Evolutionary conservation across 108 stramenopile genomes (phyloP).

Genomic region (Phaeodactylum tricornutum): DNA sequence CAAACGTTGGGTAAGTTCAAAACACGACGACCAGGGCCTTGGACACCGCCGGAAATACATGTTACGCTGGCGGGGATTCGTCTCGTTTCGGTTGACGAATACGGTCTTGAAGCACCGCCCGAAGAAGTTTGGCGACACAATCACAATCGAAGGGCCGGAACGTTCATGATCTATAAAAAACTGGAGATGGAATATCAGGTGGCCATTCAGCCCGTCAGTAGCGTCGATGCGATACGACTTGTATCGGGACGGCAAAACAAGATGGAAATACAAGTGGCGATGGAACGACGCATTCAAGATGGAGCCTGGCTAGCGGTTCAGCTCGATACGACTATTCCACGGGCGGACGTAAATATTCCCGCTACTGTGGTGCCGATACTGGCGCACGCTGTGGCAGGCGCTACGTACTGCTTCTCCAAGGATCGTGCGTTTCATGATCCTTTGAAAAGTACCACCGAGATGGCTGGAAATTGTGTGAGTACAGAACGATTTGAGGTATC

Average conservation of each 20-base stretch:
- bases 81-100: constrained; percentile 45
- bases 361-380: constrained; percentile 16
- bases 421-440: constrained; percentile 71
- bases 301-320: constrained; percentile 53
- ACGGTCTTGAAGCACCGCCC: constrained; percentile 49
- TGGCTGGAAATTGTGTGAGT: background rate
- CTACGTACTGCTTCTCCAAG: constrained; percentile 55
- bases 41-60: constrained; percentile 53
- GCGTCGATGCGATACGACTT: background rate
- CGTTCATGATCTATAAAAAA: constrained; percentile 57
- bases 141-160: constrained; percentile 17
- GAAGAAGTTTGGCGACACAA: constrained; percentile 72
- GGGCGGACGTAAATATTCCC: constrained; percentile 42
- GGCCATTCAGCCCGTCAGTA: background rate
- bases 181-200: constrained; percentile 26
- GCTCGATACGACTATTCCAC: constrained; percentile 41
- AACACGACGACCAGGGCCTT: constrained; percentile 42
- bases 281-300: constrained; percentile 49
- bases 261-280: constrained; percentile 52
- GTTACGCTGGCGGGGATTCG: constrained; percentile 32
- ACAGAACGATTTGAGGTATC: background rate
- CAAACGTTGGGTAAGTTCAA: constrained; percentile 70
- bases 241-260: constrained; percentile 7
- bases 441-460: constrained; percentile 12
- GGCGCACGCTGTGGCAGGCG: constrained; percentile 16